Evolutionary conservation across 2,329 filamentous ascomycete species (phyloP), one percentile per base, ranked within the genome.

Genomic region (Zymoseptoria crescenta): DNA sequence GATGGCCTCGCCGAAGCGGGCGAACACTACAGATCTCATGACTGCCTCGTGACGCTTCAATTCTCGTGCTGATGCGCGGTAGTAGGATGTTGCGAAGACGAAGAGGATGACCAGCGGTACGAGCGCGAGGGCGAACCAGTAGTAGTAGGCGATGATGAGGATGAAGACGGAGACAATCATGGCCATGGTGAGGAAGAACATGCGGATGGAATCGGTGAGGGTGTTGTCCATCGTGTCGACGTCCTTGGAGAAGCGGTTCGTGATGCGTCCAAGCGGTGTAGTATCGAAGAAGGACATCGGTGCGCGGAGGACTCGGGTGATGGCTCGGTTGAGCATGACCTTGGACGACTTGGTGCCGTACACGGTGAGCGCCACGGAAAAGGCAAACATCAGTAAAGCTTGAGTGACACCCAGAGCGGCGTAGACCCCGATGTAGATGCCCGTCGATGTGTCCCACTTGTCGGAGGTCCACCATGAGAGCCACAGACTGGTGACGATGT

Each of bases 251-350:
- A 97, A 97, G 16, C 94, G 89, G 73, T 97, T 97, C 21, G 91
- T 96, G 72, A 97, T 96, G 45, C 93, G 87, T 20, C 94, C 94
- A 1, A 97, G 81, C 0, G 94, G 94, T 0, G 94, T 97, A 0
- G 94, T 97, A 69, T 99, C 94, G 76, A 97, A 97, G 77, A 97
- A 97, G 4, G 89, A 88, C 91, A 87, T 87, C 1, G 85, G 85
- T 3, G 85, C 85, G 52, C 84, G 78, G 8, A 87, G 73, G 0
- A 94, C 90, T 16, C 89, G 82, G 8, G 81, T 84, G 68, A 97
- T 89, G 6, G 94, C 93, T 41, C 84, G 80, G 29, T 87, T 84
- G 55, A 97, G 82, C 83, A 97, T 91, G 48, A 81, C 80, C 73
- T 88, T 93, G 70, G 89, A 94, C 4, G 92, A 84, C 20, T 82